These are phyloP conservation scores for Agapanthus africanus DNA, from an alignment of 106 monocot species.

Conservation along the genomic window DNA sequence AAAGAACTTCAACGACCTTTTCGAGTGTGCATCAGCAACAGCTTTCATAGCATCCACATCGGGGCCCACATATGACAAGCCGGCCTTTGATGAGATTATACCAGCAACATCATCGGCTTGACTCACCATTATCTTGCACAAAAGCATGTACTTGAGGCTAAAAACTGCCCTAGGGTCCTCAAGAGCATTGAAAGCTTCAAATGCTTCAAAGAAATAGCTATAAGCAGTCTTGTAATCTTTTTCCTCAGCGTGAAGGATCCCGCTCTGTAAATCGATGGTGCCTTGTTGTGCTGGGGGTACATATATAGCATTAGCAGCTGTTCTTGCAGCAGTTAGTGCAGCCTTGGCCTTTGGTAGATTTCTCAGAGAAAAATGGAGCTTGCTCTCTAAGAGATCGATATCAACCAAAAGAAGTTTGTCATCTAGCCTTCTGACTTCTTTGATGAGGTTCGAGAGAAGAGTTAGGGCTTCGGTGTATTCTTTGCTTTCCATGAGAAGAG, in stretches of 20 bases:
- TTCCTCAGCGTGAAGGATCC: conserved; percentile 92
- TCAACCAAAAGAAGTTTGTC: conserved; percentile 89
- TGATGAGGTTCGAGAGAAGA: conserved; percentile 66
- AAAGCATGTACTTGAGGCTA: conserved; percentile 94
- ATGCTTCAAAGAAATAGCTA: conserved; percentile 97
- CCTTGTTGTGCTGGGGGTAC: conserved; percentile 94
- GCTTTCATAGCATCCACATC: conserved; percentile 98
- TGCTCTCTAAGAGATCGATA: conserved; percentile 87
- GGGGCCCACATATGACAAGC: conserved; percentile 69
- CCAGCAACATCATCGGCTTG: conserved; percentile 92
- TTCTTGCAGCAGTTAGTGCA: conserved; percentile 84
- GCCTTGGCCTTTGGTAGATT: conserved; percentile 97
- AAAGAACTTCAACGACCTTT: conserved; percentile 73
- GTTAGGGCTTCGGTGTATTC: conserved; percentile 77
- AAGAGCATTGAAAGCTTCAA: conserved; percentile 85
- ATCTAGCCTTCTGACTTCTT: conserved; percentile 89
- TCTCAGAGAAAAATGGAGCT: conserved; percentile 85
- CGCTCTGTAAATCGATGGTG: conserved; percentile 85
- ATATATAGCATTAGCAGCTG: conserved; percentile 92
- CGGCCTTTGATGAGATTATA: conserved; percentile 94
- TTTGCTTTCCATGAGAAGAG: conserved; percentile 73
- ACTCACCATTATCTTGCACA: conserved; percentile 97
- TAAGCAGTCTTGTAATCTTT: conserved; percentile 99
- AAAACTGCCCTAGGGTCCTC: conserved; percentile 78
- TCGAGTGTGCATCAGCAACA: conserved; percentile 81